Evolutionary conservation across 305 asterid genomes (phyloP), one percentile per base, ranked within the genome.

Genomic region (Salvia sclarea): DNA sequence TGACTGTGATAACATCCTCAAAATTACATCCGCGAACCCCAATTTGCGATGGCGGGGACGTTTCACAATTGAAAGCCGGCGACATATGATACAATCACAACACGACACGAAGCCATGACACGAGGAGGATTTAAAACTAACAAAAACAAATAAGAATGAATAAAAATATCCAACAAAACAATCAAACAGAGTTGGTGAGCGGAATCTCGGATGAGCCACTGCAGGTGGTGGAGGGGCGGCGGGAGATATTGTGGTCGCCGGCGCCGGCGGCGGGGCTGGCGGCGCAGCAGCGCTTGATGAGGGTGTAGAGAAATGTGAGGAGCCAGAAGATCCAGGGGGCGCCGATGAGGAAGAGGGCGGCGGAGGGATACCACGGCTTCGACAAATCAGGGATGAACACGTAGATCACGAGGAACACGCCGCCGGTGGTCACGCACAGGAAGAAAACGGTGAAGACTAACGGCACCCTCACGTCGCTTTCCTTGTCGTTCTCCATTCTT

Each of bases 291-390:
- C 48, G 76, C 79, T 83, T 87, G 53, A 75, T 35, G 75, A 78
- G 66, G 57, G 90, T 47, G 81, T 87, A 87, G 3, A 83, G 0
- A 49, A 64, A 87, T 44, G 83, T 83, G 48, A 87, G 57, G 64
- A 85, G 33, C 94, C 94, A 87, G 66, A 87, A 87, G 21, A 85
- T 16, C 87, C 88, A 87, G 1, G 94, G 94, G 9, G 80, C 76
- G 56, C 82, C 87, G 69, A 87, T 79, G 78, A 87, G 81, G 75
- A 72, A 20, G 31, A 85, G 74, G 69, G 91, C 91, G 28, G 73
- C 80, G 38, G 70, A 13, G 1, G 87, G 86, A 79, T 62, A 85
- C 91, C 90, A 87, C 24, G 91, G 84, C 79, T 68, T 31, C 4
- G 91, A 84, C 8, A 64, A 20, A 44, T 41, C 5, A 3, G 87